Evolutionary conservation across 305 asterid species (phyloP).

Genomic region (Caryopteris hybrid): DNA sequence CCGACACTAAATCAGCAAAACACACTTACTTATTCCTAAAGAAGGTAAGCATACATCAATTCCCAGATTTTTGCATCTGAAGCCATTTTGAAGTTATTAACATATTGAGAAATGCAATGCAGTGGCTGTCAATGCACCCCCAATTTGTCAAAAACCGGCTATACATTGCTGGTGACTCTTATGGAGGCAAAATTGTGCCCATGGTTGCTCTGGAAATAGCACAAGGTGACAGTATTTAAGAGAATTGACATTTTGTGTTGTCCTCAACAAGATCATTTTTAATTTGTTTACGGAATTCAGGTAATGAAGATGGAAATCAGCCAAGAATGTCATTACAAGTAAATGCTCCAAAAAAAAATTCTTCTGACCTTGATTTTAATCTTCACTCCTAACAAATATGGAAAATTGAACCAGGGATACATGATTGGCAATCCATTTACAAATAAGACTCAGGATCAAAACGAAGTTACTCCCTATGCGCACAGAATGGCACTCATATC

Average conservation of each 20-base stretch:
- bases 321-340: slow-evolving; percentile 46
- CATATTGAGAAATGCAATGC: no score
- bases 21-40: not conserved
- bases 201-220: slow-evolving; percentile 38
- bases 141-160: slow-evolving; percentile 32
- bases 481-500: slow-evolving; percentile 56
- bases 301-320: slow-evolving; percentile 39
- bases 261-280: no score
- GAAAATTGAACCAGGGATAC: slow-evolving; percentile 43
- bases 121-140: slow-evolving; percentile 59
- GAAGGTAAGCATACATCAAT: not conserved
- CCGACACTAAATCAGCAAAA: slow-evolving; percentile 28
- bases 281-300: slow-evolving; percentile 24
- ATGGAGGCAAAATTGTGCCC: slow-evolving; percentile 44
- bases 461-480: slow-evolving; percentile 41
- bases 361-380: not conserved
- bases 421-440: slow-evolving; percentile 38
- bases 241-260: no score
- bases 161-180: slow-evolving; percentile 48
- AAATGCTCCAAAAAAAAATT: no score
- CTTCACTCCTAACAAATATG: no score
- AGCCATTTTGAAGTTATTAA: not conserved
- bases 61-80: no score
- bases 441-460: not conserved
- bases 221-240: slow-evolving; percentile 31